Percentiles rank a stretch among this genome's conserved stretches.
These are phyloP conservation scores for Kurtzmaniella quercitrusa DNA, from an alignment of 1,139 yeast species.

Conservation along the genomic window DNA sequence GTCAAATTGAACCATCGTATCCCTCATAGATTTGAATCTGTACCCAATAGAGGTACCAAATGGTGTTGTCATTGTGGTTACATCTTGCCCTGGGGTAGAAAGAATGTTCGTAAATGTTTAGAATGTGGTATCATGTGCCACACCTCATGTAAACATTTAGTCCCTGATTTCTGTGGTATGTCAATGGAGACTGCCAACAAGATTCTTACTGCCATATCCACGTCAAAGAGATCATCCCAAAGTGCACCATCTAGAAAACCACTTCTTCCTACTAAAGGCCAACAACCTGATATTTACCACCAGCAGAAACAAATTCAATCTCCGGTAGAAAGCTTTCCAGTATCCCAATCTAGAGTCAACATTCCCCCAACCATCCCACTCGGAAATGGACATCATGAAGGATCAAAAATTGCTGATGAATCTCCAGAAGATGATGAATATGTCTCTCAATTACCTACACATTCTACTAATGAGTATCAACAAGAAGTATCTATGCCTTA, in stretches of 20 bases:
- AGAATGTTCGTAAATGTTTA: constrained; percentile 88
- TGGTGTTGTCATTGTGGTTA: constrained; percentile 99
- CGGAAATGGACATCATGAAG: not conserved
- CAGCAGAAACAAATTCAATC: constrained; percentile 10
- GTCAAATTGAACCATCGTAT: constrained; percentile 92
- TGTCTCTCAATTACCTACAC: constrained; percentile 31
- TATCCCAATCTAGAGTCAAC: not conserved
- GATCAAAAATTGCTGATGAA: not conserved
- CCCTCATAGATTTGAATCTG: constrained; percentile 92
- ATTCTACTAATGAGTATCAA: constrained; percentile 29
- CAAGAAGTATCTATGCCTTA: constrained; percentile 30
- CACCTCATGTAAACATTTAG: constrained; percentile 86
- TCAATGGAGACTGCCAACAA: constrained; percentile 95
- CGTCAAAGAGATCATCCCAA: constrained; percentile 52
- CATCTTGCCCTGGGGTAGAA: constrained; percentile 89
- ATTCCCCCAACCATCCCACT: not conserved
- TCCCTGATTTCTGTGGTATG: constrained; percentile 98
- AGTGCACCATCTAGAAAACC: constrained; percentile 1
- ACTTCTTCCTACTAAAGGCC: not conserved
- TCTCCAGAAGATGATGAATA: constrained; percentile 23
- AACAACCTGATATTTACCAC: constrained; percentile 11
- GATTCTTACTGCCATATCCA: constrained; percentile 77
- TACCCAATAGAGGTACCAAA: constrained; percentile 89
- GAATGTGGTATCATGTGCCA: constrained; percentile 97
- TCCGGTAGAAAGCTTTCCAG: constrained; percentile 3